Base-by-base conservation (phyloP, 2,329 filamentous ascomycete genomes). In the Pezicula carpinea region DNA sequence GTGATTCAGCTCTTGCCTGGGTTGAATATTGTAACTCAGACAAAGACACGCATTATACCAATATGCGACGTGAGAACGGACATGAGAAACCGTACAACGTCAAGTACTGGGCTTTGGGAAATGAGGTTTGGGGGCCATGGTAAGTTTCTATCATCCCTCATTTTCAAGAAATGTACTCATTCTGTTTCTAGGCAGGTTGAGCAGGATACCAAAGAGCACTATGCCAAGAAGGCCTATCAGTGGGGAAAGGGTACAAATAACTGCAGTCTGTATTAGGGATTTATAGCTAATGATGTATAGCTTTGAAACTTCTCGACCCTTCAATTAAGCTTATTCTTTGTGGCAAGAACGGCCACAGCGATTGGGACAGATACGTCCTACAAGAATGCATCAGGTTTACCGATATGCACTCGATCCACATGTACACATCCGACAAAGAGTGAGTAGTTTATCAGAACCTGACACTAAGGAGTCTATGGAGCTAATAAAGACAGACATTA, bases 31-130 rank as follows among this genome's bases (percentile, higher is more conserved):
- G 87, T 72, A 91, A 91, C 69, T 82, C 80, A 3, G 77, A 75
- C 26, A 72, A 75, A 46, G 77, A 89, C 66, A 90, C 84, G 14
- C 77, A 90, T 72, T 91, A 88, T 63, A 87, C 87, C 50, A 89
- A 90, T 62, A 72, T 89, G 44, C 81, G 87, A 18, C 77, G 87
- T 13, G 73, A 83, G 56, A 83, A 91, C 65, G 87, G 87, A 18
- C 82, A 79, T 29, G 74, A 83, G 41, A 77, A 87, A 67, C 87
- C 87, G 6, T 90, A 90, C 68, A 81, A 82, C 48, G 78, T 89
- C 56, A 87, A 86, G 68, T 91, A 90, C 73, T 91, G 87, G 87
- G 86, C 85, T 1, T 76, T 91, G 26, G 87, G 87, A n/a, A 91
- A 91, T 66, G 79, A 83, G 56, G 72, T 72, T 22, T 52, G 47